These are phyloP conservation scores for Moricandia arvensis DNA, from an alignment of 345 rosid genomes.

Conservation along the genomic window DNA sequence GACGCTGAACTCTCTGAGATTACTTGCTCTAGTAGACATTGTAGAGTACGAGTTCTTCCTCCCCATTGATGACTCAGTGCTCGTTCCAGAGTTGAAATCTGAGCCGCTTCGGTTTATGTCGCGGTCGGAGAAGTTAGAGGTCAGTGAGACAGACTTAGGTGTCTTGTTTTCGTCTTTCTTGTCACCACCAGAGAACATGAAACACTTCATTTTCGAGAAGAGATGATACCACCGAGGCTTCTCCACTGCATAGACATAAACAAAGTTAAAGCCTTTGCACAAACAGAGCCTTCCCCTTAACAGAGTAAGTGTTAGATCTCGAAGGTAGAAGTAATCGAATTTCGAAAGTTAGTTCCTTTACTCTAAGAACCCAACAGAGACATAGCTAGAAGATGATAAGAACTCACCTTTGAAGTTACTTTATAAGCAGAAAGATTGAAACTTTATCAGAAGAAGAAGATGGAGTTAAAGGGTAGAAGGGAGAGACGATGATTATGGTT, in stretches of 20 bases:
- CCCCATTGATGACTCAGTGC: constrained; percentile 60
- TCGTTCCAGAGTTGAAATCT: constrained; percentile 53
- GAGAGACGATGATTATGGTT: neutral
- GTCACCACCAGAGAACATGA: constrained; percentile 50
- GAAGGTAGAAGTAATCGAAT: neutral
- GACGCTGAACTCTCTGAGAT: constrained; percentile 70
- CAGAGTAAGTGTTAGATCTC: neutral
- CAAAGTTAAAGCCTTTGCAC: neutral
- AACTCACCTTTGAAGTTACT: constrained; percentile 28
- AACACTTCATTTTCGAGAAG: constrained; percentile 66
- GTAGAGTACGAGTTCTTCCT: constrained; percentile 54
- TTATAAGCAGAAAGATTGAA: neutral
- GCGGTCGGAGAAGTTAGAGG: constrained; percentile 44
- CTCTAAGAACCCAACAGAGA: neutral
- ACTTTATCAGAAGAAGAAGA: constrained; percentile 20
- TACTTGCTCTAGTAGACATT: constrained; percentile 52
- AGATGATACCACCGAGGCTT: constrained; percentile 21
- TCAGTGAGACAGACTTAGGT: constrained; percentile 43
- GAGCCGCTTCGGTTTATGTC: constrained; percentile 55
- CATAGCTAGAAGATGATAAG: constrained; percentile 5
- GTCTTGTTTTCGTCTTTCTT: constrained; percentile 57
- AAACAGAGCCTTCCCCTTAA: neutral
- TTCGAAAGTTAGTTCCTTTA: constrained; percentile 7
- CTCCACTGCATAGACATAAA: constrained; percentile 33
- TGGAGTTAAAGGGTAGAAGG: neutral